A percentile compares a stretch with the other conserved stretches of the same genome.
These are phyloP conservation scores for Hysterangium stoloniferum DNA, from an alignment of 768 basidiomycete species.

Conservation along the genomic window DNA sequence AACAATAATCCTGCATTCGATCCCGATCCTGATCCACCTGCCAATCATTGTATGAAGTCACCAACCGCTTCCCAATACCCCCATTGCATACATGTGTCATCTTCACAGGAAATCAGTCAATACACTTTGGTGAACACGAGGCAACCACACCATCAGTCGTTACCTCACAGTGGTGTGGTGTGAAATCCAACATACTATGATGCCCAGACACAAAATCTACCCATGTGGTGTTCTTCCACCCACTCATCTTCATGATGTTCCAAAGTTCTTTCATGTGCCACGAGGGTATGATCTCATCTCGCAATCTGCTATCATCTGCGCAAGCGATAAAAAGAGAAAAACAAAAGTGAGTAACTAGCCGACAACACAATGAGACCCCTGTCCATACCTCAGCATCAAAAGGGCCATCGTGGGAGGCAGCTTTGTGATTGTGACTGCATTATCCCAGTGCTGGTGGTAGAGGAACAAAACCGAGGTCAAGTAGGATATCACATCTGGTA, in stretches of 20 bases:
- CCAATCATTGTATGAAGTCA: too few relatives aligned
- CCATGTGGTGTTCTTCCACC: slow-evolving; percentile 21
- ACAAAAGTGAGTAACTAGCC: background rate
- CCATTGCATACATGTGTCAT: too few relatives aligned
- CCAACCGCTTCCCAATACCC: too few relatives aligned
- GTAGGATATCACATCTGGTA: slow-evolving; percentile 73
- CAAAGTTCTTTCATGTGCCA: slow-evolving; percentile 72
- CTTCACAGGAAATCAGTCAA: too few relatives aligned
- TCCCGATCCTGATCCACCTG: too few relatives aligned
- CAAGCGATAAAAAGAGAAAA: slow-evolving; percentile 43
- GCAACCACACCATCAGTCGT: too few relatives aligned
- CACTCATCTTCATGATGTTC: slow-evolving; percentile 39
- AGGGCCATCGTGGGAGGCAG: slow-evolving; percentile 21
- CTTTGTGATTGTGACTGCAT: slow-evolving; percentile 48
- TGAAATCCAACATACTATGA: slow-evolving; percentile 26
- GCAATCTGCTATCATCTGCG: slow-evolving; percentile 72
- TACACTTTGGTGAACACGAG: too few relatives aligned
- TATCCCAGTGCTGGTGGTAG: slow-evolving; percentile 86
- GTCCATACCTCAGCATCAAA: slow-evolving; percentile 29
- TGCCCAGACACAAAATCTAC: slow-evolving; percentile 26
- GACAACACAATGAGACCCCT: too few relatives aligned
- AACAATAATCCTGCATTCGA: too few relatives aligned
- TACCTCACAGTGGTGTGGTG: too few relatives aligned
- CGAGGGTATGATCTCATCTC: slow-evolving; percentile 67
- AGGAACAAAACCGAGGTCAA: slow-evolving; percentile 70